Conservation (phyloP, 2,329 filamentous ascomycete species). For the Colletotrichum karsti region DNA sequence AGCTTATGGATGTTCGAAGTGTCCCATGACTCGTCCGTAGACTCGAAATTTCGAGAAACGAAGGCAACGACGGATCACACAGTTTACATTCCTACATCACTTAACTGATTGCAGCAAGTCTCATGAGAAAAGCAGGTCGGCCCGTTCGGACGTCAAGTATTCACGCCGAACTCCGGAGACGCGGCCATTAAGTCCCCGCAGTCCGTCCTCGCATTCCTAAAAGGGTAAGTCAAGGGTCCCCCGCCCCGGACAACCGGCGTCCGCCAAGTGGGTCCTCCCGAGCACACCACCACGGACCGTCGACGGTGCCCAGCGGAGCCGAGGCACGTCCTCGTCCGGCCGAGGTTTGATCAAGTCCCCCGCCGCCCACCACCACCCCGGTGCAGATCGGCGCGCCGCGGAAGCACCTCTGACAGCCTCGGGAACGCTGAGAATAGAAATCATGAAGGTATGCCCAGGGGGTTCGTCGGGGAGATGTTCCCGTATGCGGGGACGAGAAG, state of each 20-base stretch:
- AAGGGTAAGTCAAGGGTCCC: slow-evolving; percentile 12
- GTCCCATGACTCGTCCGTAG: too few relatives aligned
- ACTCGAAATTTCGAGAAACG: too few relatives aligned
- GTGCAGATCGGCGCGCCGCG: neutral
- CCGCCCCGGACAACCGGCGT: neutral
- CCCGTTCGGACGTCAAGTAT: neutral
- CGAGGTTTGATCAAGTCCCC: neutral
- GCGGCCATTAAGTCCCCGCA: neutral
- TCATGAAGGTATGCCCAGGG: neutral
- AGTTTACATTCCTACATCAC: too few relatives aligned
- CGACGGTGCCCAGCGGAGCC: neutral
- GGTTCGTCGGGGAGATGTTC: neutral
- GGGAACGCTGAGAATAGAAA: neutral
- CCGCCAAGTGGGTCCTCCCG: neutral
- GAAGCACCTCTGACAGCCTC: neutral
- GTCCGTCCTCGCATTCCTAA: neutral
- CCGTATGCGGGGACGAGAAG: slow-evolving; percentile 7
- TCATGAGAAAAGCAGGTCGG: too few relatives aligned
- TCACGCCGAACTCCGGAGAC: neutral
- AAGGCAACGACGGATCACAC: too few relatives aligned
- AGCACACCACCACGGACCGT: neutral
- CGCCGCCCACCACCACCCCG: too few relatives aligned
- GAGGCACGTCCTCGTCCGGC: neutral
- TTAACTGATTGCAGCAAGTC: too few relatives aligned
- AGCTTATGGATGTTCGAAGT: too few relatives aligned